phyloP scores from a whole-genome alignment of 139 green algal genomes.

The Coelastrella sp. region DNA sequence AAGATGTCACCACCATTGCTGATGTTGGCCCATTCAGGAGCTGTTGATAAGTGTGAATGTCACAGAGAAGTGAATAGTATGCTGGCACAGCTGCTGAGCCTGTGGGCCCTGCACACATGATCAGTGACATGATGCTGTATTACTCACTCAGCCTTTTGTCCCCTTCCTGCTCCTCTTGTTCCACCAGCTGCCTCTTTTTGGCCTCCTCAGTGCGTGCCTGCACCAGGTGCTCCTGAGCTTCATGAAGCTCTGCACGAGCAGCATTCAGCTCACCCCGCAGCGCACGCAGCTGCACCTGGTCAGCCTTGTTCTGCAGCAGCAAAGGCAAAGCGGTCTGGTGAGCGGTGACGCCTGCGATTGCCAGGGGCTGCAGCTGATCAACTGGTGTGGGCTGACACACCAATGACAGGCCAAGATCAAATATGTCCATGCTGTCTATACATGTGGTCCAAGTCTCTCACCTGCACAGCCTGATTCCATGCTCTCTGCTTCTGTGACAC shows the following conservation, averaged over 20 bases:
- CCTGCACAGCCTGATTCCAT: conserved; percentile 37
- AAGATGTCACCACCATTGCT: too few species aligned
- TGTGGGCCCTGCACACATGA: too few species aligned
- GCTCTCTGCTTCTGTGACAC: neutral
- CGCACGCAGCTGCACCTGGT: conserved; percentile 30
- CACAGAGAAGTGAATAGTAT: too few species aligned
- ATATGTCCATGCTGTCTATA: too few species aligned
- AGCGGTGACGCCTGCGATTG: too few species aligned
- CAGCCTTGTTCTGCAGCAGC: neutral
- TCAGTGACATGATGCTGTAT: neutral
- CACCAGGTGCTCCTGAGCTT: conserved; percentile 26
- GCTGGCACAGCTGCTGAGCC: too few species aligned
- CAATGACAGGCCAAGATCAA: neutral
- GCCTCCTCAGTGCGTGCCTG: neutral
- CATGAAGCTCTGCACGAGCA: conserved; percentile 21
- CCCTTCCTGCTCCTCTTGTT: neutral
- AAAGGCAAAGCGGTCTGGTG: too few species aligned
- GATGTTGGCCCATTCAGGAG: too few species aligned
- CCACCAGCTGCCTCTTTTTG: neutral
- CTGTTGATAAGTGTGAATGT: too few species aligned
- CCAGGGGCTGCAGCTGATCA: too few species aligned
- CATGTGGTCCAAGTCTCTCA: neutral
- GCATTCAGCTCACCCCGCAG: conserved; percentile 22
- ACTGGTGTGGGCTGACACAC: neutral
- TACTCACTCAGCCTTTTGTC: conserved; percentile 25